Base-by-base conservation (phyloP, 2,329 filamentous ascomycete genomes). In the Nigrospora sphaerica region DNA sequence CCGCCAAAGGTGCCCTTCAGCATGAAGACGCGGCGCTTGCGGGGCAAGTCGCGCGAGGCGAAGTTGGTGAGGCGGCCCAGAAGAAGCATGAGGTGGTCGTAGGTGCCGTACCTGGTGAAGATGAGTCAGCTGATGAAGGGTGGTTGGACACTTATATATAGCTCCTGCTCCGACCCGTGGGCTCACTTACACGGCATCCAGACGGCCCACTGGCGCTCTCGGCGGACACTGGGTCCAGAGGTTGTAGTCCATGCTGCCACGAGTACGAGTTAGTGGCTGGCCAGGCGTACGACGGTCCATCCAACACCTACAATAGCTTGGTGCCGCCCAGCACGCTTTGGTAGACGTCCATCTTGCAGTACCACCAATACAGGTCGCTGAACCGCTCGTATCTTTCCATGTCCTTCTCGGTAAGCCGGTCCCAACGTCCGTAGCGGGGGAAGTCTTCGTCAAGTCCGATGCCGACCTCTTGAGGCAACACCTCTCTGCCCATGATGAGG, bases 291-390 rank as follows among this genome's bases (percentile, higher is more conserved):
- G 23, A 23, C 6, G 23, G 7, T 10, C 7, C 10, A 9, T 7
- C 23, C 23, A 28, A 28, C 53, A 77, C 89, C 76, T 72, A 95
- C 89, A 96, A 84, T 40, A 95, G 72, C 51, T 78, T 78, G 37
- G 92, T 91, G 10, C 89, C 92, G 54, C 91, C 93, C 19, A 97
- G 71, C 50, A 96, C 80, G 61, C 88, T 90, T 63, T 96, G 92
- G 56, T 92, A 95, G 10, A 87, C 81, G 62, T 97, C 93, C 72
- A 96, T 93, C 65, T 95, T 95, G 57, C 80, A 85, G 62, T 91
- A 96, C 87, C 90, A 96, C 91, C 92, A 98, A 61, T 86, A 95
- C 6, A 97, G 68, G 65, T 97, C 93, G 52, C 86, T 81, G 35
- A 93, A 74, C 14, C 86, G 84, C 57, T 93, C 86, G 58, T 87